Percentiles rank a stretch among this genome's conserved stretches.
These are phyloP conservation scores for Elaphomyces granulatus DNA, from an alignment of 495 filamentous ascomycete species.

Conservation along the genomic window DNA sequence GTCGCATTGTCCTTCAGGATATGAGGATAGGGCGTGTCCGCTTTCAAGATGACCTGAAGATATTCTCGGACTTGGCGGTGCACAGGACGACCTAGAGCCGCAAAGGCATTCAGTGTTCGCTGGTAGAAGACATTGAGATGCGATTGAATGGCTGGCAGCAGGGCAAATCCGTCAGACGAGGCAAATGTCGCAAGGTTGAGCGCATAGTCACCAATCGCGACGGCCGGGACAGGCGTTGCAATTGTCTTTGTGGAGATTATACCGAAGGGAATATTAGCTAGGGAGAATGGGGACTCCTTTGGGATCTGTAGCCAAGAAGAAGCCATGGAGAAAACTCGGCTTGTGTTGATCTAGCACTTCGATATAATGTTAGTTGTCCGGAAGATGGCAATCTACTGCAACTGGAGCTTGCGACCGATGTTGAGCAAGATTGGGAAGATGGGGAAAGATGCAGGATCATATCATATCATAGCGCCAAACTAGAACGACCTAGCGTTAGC, in stretches of 20 bases:
- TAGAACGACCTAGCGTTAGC: too few species aligned
- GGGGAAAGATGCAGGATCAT: too few species aligned
- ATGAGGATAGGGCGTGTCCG: conserved; percentile 42
- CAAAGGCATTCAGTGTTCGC: conserved; percentile 69
- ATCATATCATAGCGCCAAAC: too few species aligned
- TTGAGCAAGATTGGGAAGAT: too few species aligned
- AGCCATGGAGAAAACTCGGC: too few species aligned
- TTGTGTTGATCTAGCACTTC: too few species aligned
- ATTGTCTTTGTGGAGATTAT: conserved; percentile 52
- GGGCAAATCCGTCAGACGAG: conserved; percentile 41
- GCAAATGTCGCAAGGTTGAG: conserved; percentile 61
- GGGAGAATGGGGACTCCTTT: conserved; percentile 56
- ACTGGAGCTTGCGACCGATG: too few species aligned
- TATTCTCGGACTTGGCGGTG: conserved; percentile 60
- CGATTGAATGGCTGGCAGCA: conserved; percentile 41
- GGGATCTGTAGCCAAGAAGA: conserved; percentile 53
- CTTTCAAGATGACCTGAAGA: conserved; percentile 55
- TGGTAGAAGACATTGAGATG: conserved; percentile 50
- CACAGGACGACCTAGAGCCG: conserved; percentile 54
- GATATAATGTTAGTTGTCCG: too few species aligned
- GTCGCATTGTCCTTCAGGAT: conserved; percentile 42
- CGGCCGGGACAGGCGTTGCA: conserved; percentile 46
- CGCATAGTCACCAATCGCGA: conserved; percentile 64
- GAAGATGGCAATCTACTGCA: too few species aligned
- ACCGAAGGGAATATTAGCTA: conserved; percentile 87